Percentiles rank a stretch among this genome's conserved stretches.
phyloP scores from a whole-genome alignment of 1,284 basidiomycete species.

The Ganoderma meredithae region DNA sequence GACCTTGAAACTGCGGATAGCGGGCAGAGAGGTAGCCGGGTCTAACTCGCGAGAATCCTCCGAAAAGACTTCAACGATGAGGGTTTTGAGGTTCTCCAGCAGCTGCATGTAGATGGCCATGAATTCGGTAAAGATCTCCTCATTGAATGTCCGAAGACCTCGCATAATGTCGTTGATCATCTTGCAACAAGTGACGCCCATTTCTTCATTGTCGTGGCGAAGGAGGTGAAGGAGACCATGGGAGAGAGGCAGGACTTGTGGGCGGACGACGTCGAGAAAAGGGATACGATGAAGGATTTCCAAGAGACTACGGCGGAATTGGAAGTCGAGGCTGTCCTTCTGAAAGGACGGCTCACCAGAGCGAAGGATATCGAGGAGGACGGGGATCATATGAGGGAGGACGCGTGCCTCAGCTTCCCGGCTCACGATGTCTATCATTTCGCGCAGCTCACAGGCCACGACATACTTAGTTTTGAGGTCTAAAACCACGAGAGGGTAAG shows the following conservation, averaged over 20 bases:
- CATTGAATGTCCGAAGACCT: slow-evolving; percentile 74
- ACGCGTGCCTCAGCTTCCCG: slow-evolving; percentile 83
- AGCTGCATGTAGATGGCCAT: slow-evolving; percentile 80
- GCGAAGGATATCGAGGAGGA: slow-evolving; percentile 81
- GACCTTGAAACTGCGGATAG: slow-evolving; percentile 92
- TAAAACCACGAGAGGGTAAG: slow-evolving; percentile 36
- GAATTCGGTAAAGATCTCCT: slow-evolving; percentile 85
- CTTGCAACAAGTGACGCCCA: slow-evolving; percentile 92
- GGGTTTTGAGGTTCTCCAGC: slow-evolving; percentile 78
- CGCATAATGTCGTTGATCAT: slow-evolving; percentile 87
- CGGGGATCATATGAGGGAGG: slow-evolving; percentile 78
- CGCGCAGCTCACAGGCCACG: slow-evolving; percentile 83
- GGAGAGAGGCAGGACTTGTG: slow-evolving; percentile 77
- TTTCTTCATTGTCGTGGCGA: slow-evolving; percentile 96
- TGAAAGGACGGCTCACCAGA: slow-evolving; percentile 81
- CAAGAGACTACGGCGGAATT: slow-evolving; percentile 85
- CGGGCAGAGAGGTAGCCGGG: slow-evolving; percentile 65
- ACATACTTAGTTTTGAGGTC: slow-evolving; percentile 76
- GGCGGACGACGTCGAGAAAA: slow-evolving; percentile 79
- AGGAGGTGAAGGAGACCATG: slow-evolving; percentile 83
- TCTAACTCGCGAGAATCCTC: slow-evolving; percentile 66
- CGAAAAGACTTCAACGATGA: slow-evolving; percentile 82
- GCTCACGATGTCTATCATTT: slow-evolving; percentile 85
- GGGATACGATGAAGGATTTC: slow-evolving; percentile 93
- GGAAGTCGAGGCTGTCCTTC: slow-evolving; percentile 85